phyloP scores from a whole-genome alignment of 345 rosid species.

The Citrus unshiu region DNA sequence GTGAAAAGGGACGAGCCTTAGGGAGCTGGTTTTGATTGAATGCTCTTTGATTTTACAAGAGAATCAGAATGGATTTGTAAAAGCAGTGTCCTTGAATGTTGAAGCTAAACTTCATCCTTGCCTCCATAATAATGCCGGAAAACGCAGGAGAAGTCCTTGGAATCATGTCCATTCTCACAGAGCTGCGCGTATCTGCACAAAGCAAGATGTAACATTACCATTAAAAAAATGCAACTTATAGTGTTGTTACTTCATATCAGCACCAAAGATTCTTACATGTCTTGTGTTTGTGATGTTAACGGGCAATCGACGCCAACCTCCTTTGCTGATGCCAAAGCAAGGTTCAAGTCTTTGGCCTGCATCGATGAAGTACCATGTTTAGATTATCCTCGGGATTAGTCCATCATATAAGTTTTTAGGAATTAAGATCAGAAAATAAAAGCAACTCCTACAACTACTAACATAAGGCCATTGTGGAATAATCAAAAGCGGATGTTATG shows the following conservation, averaged over 20 bases:
- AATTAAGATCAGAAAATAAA: background rate
- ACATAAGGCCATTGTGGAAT: background rate
- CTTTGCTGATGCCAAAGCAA: conserved; percentile 65
- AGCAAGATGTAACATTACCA: background rate
- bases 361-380: conserved; percentile 6
- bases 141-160: conserved; percentile 77
- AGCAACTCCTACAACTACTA: background rate
- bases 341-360: conserved; percentile 86
- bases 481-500: background rate
- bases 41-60: background rate
- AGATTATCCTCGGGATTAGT: background rate
- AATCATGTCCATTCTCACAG: conserved; percentile 65
- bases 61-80: background rate
- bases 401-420: background rate
- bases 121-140: conserved; percentile 75
- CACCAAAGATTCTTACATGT: conserved; percentile 54
- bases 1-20: background rate
- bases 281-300: conserved; percentile 50
- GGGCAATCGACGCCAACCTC: conserved; percentile 51
- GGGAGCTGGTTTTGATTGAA: background rate
- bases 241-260: background rate
- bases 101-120: conserved; percentile 35
- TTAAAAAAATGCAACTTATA: background rate
- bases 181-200: conserved; percentile 58
- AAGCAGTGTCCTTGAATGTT: background rate